Evolutionary conservation across 2,329 filamentous ascomycete genomes (phyloP), one percentile per base, ranked within the genome.

Genomic region (Paecilomyces sp.): DNA sequence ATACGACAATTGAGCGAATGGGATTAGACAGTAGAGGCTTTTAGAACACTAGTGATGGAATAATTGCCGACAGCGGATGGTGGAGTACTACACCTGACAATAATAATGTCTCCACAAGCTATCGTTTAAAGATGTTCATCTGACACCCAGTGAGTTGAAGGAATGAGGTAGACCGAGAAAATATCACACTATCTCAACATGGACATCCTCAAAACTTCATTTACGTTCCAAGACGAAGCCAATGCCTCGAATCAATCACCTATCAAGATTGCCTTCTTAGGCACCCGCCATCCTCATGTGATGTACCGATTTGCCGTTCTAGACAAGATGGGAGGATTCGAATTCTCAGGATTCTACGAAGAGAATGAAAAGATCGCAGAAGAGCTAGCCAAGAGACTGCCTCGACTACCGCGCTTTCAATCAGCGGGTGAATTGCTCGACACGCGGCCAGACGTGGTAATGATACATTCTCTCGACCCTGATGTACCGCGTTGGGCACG

Each of bases 281-380:
- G 62, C 25, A 63, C 61, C 33, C 57, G 62, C 3, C 62, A 64
- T 41, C 62, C 62, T 1, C 62, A 64, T 54, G 62, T 64, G 11
- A 64, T 63, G 58, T 64, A 64, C 25, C 62, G 62, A 22, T 64
- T 63, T 52, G 61, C 62, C 4, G 61, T 64, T 7, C 61, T 64
- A 6, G 62, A 63, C 50, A 60, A 64, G 47, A 61, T 64, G 59
- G 61, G 62, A 12, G 62, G 62, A n/a, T 64, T 64, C 34, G 62
- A 64, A 47, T 64, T 61, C 30, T 61, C 57, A 9, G 62, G 62
- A 3, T 64, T 64, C 34, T 61, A 61, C 53, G 62, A 64, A 34
- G 62, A 63, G 55, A 57, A 58, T 8, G 52, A 54, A 25, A 56
- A 58, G n/a, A 63, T 64, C 41, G 61, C 62, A 8, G 50, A 36